phyloP scores from a whole-genome alignment of 768 basidiomycete species.

The Coprinopsis cinerea region DNA sequence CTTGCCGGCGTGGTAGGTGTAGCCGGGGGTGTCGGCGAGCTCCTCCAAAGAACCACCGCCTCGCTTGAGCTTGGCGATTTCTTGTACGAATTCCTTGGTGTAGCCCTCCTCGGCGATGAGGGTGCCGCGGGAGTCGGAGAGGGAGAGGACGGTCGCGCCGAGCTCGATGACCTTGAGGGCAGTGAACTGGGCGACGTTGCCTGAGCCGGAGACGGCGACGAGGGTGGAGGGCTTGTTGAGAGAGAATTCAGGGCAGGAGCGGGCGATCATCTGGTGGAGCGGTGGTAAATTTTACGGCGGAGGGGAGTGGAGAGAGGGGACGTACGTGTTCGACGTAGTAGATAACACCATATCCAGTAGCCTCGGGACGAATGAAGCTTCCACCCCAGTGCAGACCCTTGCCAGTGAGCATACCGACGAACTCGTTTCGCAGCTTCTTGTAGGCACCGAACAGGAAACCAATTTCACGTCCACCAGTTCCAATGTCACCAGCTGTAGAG shows the following conservation, averaged over 20 bases:
- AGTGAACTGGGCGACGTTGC: constrained; percentile 73
- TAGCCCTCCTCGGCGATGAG: constrained; percentile 55
- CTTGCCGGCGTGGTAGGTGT: constrained; percentile 47
- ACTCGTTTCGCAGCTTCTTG: constrained; percentile 70
- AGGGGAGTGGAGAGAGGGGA: constrained; percentile 10
- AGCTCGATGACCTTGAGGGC: constrained; percentile 75
- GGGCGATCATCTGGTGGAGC: constrained; percentile 46
- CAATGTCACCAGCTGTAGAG: constrained; percentile 56
- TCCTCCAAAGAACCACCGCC: constrained; percentile 43
- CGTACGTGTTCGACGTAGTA: constrained; percentile 71
- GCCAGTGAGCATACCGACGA: constrained; percentile 63
- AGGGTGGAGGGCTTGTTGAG: constrained; percentile 39
- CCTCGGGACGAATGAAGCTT: constrained; percentile 69
- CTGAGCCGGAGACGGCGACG: constrained; percentile 59
- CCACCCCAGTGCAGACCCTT: constrained; percentile 69
- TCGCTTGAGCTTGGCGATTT: constrained; percentile 49
- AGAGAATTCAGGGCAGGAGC: constrained; percentile 51
- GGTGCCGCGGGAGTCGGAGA: constrained; percentile 72
- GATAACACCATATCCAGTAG: constrained; percentile 68
- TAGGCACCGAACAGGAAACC: constrained; percentile 76
- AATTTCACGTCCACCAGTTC: constrained; percentile 70
- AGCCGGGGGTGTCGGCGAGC: constrained; percentile 29
- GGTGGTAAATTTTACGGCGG: neutral
- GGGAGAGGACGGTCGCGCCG: constrained; percentile 62
- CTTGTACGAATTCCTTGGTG: constrained; percentile 48